Conservation (phyloP, 2,329 filamentous ascomycete genomes). For the Hypoxylon sp. region DNA sequence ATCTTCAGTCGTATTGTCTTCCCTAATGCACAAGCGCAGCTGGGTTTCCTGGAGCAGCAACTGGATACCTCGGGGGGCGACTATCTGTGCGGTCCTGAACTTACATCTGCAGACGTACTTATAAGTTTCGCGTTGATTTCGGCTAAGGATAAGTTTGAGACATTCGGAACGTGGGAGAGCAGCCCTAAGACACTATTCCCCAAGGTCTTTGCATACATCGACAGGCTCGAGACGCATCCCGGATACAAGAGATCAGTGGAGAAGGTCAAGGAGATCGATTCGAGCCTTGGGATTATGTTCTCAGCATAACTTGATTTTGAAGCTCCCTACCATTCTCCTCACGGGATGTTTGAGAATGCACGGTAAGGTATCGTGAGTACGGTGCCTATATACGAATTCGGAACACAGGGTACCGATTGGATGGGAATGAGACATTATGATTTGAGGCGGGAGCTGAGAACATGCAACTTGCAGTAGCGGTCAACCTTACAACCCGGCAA, state of each 20-base stretch:
- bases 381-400: slow-evolving; percentile 6
- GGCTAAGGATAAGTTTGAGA: slow-evolving; percentile 58
- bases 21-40: slow-evolving; percentile 65
- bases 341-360: background rate
- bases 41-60: slow-evolving; percentile 66
- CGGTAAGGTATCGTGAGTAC: slow-evolving; percentile 2
- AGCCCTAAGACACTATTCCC: slow-evolving; percentile 60
- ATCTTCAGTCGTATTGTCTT: slow-evolving; percentile 60
- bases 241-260: slow-evolving; percentile 65
- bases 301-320: slow-evolving; percentile 20
- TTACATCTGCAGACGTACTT: slow-evolving; percentile 69
- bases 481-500: slow-evolving; percentile 31
- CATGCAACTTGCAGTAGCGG: slow-evolving; percentile 34
- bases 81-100: slow-evolving; percentile 65
- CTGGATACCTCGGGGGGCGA: slow-evolving; percentile 62
- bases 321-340: background rate
- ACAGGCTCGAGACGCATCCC: slow-evolving; percentile 61
- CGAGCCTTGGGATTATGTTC: slow-evolving; percentile 55
- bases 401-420: slow-evolving; percentile 19
- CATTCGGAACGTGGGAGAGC: slow-evolving; percentile 61
- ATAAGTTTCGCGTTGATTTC: slow-evolving; percentile 68
- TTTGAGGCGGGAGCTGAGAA: slow-evolving; percentile 31
- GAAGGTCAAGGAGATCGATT: slow-evolving; percentile 67
- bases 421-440: slow-evolving; percentile 6
- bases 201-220: slow-evolving; percentile 64